These are phyloP conservation scores for Phytophthora ramorum DNA, from an alignment of 352 stramenopile genomes.

Conservation along the genomic window DNA sequence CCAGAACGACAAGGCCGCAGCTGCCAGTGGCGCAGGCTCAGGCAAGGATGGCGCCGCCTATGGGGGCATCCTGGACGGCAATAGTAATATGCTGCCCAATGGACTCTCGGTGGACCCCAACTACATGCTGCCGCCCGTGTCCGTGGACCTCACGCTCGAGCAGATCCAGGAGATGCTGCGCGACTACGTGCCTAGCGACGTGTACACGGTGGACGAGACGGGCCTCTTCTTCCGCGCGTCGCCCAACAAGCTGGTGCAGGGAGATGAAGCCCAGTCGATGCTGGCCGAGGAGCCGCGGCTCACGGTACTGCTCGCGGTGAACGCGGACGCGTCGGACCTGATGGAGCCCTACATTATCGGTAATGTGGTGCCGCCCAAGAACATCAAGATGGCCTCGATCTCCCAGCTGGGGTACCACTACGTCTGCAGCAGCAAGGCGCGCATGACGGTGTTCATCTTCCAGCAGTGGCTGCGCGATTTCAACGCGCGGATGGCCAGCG, in stretches of 20 bases:
- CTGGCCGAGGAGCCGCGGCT: conserved; percentile 78
- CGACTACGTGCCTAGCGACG: conserved; percentile 82
- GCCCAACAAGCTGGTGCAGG: conserved; percentile 85
- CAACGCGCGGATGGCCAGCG: conserved; percentile 86
- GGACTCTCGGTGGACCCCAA: conserved; percentile 59
- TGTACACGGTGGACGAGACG: conserved; percentile 90
- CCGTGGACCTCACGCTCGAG: conserved; percentile 81
- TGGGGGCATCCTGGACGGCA: conserved; percentile 53
- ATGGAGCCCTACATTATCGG: conserved; percentile 90
- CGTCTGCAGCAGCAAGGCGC: conserved; percentile 81
- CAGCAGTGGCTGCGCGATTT: conserved; percentile 90
- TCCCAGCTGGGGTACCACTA: conserved; percentile 89
- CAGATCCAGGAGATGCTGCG: conserved; percentile 88
- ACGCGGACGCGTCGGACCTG: conserved; percentile 80
- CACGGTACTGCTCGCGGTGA: conserved; percentile 76
- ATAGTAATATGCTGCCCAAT: conserved; percentile 58
- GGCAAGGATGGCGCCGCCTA: conserved; percentile 38
- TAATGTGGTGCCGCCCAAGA: conserved; percentile 71
- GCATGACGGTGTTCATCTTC: conserved; percentile 91
- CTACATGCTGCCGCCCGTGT: conserved; percentile 85
- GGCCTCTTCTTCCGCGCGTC: conserved; percentile 87
- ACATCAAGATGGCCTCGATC: conserved; percentile 84
- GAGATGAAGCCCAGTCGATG: conserved; percentile 78
- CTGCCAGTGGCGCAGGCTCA: not conserved
- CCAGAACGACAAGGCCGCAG: conserved; percentile 44